These are phyloP conservation scores for Alloteropsis semialata DNA, from an alignment of 176 grass and related monocot genomes.

Conservation along the genomic window DNA sequence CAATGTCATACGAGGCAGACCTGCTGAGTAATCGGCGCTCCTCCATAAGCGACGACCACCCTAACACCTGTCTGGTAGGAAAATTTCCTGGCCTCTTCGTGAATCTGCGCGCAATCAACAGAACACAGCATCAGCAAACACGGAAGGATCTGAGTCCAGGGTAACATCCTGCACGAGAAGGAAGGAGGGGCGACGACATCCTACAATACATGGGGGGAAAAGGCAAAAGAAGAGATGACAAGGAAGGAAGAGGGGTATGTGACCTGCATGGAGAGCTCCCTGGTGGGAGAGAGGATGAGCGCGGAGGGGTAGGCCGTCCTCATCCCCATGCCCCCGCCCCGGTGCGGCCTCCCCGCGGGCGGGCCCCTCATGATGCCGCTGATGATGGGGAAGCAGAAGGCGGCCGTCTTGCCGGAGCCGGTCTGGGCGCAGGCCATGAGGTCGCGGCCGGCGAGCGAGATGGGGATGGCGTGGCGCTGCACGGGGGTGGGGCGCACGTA, in stretches of 20 bases:
- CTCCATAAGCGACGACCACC: slow-evolving; percentile 91
- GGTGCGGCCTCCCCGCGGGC: too few relatives aligned
- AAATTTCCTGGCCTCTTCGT: slow-evolving; percentile 93
- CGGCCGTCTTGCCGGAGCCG: too few relatives aligned
- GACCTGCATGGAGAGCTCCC: slow-evolving; percentile 96
- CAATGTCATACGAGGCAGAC: slow-evolving; percentile 23
- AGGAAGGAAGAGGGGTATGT: fast-evolving
- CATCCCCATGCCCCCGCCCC: slow-evolving; percentile 20
- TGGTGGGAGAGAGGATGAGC: slow-evolving; percentile 84
- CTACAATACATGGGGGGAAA: background rate
- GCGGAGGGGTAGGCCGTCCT: slow-evolving; percentile 60
- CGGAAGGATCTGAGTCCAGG: too few relatives aligned
- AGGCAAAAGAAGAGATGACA: too few relatives aligned
- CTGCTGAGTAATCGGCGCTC: slow-evolving; percentile 94
- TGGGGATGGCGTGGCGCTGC: slow-evolving; percentile 84
- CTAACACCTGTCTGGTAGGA: slow-evolving; percentile 92
- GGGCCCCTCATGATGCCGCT: too few relatives aligned
- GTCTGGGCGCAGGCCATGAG: too few relatives aligned
- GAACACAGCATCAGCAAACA: too few relatives aligned
- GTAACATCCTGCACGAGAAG: too few relatives aligned
- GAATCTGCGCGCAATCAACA: slow-evolving; percentile 55
- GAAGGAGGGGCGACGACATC: too few relatives aligned
- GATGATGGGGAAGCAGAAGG: too few relatives aligned
- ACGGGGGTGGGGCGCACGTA: slow-evolving; percentile 92
- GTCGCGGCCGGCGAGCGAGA: slow-evolving; percentile 64